These are phyloP conservation scores for Styphnolobium japonicum DNA, from an alignment of 306 rosid genomes.

Conservation along the genomic window DNA sequence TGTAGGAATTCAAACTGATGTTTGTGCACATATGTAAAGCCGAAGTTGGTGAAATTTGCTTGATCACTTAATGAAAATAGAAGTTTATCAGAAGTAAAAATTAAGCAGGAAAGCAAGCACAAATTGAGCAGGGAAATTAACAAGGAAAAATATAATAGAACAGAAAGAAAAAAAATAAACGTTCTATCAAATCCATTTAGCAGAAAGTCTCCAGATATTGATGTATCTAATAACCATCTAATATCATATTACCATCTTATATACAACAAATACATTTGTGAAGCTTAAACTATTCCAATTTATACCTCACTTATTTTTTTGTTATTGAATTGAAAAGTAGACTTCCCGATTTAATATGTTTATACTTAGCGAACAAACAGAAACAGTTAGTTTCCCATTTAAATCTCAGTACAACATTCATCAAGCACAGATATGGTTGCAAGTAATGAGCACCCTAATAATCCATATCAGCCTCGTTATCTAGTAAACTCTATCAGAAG, in stretches of 20 bases:
- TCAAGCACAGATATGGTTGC: background rate
- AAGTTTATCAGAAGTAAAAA: constrained; percentile 5
- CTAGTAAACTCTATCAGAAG: background rate
- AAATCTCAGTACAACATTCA: background rate
- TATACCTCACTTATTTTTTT: background rate
- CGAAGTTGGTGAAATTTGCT: background rate
- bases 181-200: background rate
- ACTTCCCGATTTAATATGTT: background rate
- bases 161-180: background rate
- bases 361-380: background rate
- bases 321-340: background rate
- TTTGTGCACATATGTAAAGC: background rate
- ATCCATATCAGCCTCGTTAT: background rate
- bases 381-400: background rate
- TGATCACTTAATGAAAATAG: background rate
- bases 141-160: background rate
- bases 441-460: background rate
- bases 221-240: background rate
- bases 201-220: background rate
- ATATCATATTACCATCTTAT: constrained; percentile 3
- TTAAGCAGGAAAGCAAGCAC: background rate
- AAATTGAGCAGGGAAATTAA: background rate
- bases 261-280: background rate
- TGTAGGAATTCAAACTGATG: background rate
- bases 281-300: background rate